Conservation (phyloP, 192 early-diverging fungal genomes). For the Phlyctochytrium planicorne region DNA sequence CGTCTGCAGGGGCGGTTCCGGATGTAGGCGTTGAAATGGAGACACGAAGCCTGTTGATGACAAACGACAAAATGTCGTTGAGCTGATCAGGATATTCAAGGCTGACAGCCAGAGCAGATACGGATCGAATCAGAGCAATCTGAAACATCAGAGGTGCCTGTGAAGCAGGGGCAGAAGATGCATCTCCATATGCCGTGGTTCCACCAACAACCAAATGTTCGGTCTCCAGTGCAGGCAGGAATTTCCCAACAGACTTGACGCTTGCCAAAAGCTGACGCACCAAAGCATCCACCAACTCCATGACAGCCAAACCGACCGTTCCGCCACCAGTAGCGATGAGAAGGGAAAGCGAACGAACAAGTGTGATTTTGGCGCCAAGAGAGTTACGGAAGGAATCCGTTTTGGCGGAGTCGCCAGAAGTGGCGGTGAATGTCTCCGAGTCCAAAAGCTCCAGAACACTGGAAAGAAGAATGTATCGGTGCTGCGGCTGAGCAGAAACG, state of each 20-base stretch:
- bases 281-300: slow-evolving; percentile 36
- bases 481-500: slow-evolving; percentile 18
- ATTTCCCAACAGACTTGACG: not conserved
- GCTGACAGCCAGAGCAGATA: slow-evolving; percentile 26
- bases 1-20: not conserved
- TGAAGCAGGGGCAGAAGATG: no score
- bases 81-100: slow-evolving; percentile 37
- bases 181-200: not conserved
- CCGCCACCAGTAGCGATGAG: slow-evolving; percentile 20
- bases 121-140: slow-evolving; percentile 14
- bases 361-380: slow-evolving; percentile 9
- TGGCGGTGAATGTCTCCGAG: not conserved
- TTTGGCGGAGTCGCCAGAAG: not conserved
- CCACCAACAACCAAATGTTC: no score
- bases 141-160: slow-evolving; percentile 10
- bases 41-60: slow-evolving; percentile 28
- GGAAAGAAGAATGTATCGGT: slow-evolving; percentile 27
- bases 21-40: not conserved
- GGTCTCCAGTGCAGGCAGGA: not conserved
- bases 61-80: slow-evolving; percentile 38
- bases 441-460: slow-evolving; percentile 29
- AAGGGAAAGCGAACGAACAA: slow-evolving; percentile 14
- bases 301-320: slow-evolving; percentile 24
- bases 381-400: not conserved
- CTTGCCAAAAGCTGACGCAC: slow-evolving; percentile 15